phyloP scores from a whole-genome alignment of 345 rosid species.

The Populus simonii region DNA sequence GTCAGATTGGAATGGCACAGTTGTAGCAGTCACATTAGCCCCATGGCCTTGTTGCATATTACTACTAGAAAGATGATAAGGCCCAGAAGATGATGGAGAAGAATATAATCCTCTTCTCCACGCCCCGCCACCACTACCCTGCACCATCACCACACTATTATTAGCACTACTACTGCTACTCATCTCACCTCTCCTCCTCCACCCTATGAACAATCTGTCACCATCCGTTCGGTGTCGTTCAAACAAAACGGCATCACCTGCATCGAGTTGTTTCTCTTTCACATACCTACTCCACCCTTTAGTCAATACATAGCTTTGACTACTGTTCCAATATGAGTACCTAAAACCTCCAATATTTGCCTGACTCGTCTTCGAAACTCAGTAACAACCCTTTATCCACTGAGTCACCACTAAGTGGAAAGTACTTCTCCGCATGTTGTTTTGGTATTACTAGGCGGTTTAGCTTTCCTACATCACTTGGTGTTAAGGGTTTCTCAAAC shows the following conservation, averaged over 20 bases:
- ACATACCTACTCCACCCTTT: conserved; percentile 94
- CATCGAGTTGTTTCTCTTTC: conserved; percentile 77
- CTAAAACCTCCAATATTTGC: conserved; percentile 77
- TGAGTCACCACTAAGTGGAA: conserved; percentile 48
- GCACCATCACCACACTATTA: conserved; percentile 13
- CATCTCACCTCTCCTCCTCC: conserved; percentile 38
- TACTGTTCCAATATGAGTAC: conserved; percentile 85
- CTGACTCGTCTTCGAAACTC: conserved; percentile 83
- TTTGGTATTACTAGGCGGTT: conserved; percentile 88
- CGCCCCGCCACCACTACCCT: conserved; percentile 9
- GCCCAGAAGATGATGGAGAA: conserved; percentile 11
- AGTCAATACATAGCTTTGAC: conserved; percentile 86
- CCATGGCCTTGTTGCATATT: conserved; percentile 31
- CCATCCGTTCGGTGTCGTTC: conserved; percentile 52
- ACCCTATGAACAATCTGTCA: conserved; percentile 64
- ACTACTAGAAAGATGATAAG: conserved; percentile 28
- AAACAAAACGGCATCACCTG: conserved; percentile 72
- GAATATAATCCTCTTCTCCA: conserved; percentile 33
- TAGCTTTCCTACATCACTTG: conserved; percentile 88
- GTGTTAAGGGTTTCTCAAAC: conserved; percentile 83
- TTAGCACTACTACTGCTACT: not conserved
- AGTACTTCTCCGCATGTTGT: conserved; percentile 84
- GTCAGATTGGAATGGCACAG: conserved; percentile 49
- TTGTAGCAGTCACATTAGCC: not conserved
- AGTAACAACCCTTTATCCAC: conserved; percentile 53